Evolutionary conservation across 2,329 filamentous ascomycete species (phyloP).

Genomic region (Talaromyces sp.): DNA sequence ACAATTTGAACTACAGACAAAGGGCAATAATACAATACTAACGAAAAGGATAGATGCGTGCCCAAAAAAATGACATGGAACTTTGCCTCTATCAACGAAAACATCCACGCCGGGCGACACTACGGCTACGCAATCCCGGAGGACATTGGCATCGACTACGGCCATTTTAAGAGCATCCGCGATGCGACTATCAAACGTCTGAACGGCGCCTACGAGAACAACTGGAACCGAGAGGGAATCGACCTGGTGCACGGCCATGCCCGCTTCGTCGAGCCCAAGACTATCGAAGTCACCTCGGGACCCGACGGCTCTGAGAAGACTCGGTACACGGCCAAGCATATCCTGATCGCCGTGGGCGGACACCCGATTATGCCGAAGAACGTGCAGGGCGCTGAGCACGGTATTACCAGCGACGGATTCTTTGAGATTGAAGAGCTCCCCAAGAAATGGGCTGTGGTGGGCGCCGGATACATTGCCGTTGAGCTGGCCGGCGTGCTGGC

Average conservation of each 20-base stretch:
- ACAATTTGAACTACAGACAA: not conserved
- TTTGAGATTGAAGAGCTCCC: conserved; percentile 47
- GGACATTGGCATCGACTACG: conserved; percentile 39
- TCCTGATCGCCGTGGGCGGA: conserved; percentile 44
- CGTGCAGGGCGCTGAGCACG: conserved; percentile 42
- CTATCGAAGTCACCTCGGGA: conserved; percentile 37
- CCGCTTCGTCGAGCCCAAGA: conserved; percentile 38
- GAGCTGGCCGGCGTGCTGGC: conserved; percentile 47
- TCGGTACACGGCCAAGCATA: conserved; percentile 40
- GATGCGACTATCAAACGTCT: conserved; percentile 41
- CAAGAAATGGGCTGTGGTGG: conserved; percentile 45
- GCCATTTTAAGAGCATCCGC: conserved; percentile 42
- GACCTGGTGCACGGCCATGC: conserved; percentile 46
- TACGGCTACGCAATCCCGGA: conserved; percentile 45
- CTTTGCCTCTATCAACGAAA: conserved; percentile 44
- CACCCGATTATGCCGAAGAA: conserved; percentile 36
- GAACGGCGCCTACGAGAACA: conserved; percentile 45
- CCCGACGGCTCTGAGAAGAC: conserved; percentile 35
- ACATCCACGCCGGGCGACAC: conserved; percentile 38
- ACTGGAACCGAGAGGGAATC: conserved; percentile 46
- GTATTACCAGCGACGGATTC: conserved; percentile 48
- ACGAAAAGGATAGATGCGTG: conserved; percentile 35
- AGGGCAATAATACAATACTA: not conserved
- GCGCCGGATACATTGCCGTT: conserved; percentile 48
- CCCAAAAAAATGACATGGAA: conserved; percentile 52